Percentiles rank a stretch among this genome's conserved stretches.
Conservation (phyloP, 1,139 yeast genomes). For the Taphrina populina region DNA sequence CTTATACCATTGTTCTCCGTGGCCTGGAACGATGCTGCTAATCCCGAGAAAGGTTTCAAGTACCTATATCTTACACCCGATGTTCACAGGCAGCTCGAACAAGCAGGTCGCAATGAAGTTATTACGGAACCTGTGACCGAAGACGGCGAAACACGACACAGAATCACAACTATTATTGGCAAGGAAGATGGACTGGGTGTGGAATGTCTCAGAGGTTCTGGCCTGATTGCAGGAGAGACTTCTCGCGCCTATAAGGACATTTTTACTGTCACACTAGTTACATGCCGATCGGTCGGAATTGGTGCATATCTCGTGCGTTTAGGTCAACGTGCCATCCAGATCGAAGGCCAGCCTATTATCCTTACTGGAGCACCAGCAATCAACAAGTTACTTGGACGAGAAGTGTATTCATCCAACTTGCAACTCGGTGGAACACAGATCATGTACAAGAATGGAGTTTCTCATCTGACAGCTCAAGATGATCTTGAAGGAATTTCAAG, state of each 20-base stretch:
- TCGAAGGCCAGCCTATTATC: slow-evolving; percentile 97
- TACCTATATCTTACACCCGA: slow-evolving; percentile 79
- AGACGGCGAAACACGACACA: slow-evolving; percentile 75
- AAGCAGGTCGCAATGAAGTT: slow-evolving; percentile 60
- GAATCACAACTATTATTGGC: slow-evolving; percentile 84
- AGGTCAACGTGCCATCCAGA: slow-evolving; percentile 98
- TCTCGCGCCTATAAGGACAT: slow-evolving; percentile 96
- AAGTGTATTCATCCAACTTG: slow-evolving; percentile 91
- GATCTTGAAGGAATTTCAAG: slow-evolving; percentile 95
- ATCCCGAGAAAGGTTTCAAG: slow-evolving; percentile 82
- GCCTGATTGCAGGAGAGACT: slow-evolving; percentile 97
- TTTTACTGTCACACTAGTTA: slow-evolving; percentile 91
- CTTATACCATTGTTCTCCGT: slow-evolving; percentile 83
- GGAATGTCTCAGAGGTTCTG: slow-evolving; percentile 96
- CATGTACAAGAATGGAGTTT: slow-evolving; percentile 97
- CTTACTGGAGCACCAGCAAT: slow-evolving; percentile 99
- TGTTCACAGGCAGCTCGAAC: slow-evolving; percentile 60
- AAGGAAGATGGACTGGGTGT: slow-evolving; percentile 97
- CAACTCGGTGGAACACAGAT: slow-evolving; percentile 99
- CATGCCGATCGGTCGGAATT: slow-evolving; percentile 98
- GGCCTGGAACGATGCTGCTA: slow-evolving; percentile 78
- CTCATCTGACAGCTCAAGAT: slow-evolving; percentile 91
- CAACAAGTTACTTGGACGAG: slow-evolving; percentile 92
- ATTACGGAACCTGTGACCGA: slow-evolving; percentile 79
- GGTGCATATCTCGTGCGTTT: slow-evolving; percentile 97